phyloP scores from a whole-genome alignment of 2,329 filamentous ascomycete genomes.

The Colletotrichum eleusines region DNA sequence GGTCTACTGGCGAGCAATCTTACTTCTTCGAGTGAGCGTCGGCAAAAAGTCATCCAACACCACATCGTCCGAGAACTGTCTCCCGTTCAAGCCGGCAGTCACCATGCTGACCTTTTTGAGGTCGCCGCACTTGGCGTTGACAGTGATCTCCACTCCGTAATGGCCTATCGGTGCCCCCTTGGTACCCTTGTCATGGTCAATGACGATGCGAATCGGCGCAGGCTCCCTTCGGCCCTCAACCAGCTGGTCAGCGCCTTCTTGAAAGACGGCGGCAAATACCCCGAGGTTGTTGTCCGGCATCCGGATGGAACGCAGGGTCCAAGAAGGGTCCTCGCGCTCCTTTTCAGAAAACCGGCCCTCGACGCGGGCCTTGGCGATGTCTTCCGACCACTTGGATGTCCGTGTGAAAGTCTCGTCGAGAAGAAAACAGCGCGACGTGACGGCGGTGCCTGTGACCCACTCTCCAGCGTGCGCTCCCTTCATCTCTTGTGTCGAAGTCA shows the following conservation, averaged over 20 bases:
- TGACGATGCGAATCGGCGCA: constrained; percentile 77
- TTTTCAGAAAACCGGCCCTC: constrained; percentile 85
- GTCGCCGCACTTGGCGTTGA: constrained; percentile 70
- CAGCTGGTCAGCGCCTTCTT: constrained; percentile 73
- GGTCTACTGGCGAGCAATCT: constrained; percentile 47
- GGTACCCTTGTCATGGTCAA: constrained; percentile 76
- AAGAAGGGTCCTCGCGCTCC: constrained; percentile 85
- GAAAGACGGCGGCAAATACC: constrained; percentile 76
- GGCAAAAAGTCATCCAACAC: constrained; percentile 79
- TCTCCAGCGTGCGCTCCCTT: constrained; percentile 65
- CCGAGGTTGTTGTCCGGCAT: constrained; percentile 71
- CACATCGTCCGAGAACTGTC: constrained; percentile 79
- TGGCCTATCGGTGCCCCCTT: constrained; percentile 75
- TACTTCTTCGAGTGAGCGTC: constrained; percentile 80
- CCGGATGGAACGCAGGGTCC: constrained; percentile 80
- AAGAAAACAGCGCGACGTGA: constrained; percentile 76
- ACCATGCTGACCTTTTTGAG: constrained; percentile 62
- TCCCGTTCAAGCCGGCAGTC: constrained; percentile 75
- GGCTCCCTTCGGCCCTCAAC: constrained; percentile 75
- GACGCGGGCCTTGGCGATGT: constrained; percentile 86
- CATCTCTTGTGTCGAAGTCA: constrained; percentile 74
- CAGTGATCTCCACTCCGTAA: constrained; percentile 78
- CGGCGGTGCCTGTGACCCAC: constrained; percentile 61
- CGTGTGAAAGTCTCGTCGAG: constrained; percentile 81
- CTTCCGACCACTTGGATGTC: constrained; percentile 82